Evolutionary conservation across 2,329 filamentous ascomycete species (phyloP).

Genomic region (Akanthomyces dipterigenus): DNA sequence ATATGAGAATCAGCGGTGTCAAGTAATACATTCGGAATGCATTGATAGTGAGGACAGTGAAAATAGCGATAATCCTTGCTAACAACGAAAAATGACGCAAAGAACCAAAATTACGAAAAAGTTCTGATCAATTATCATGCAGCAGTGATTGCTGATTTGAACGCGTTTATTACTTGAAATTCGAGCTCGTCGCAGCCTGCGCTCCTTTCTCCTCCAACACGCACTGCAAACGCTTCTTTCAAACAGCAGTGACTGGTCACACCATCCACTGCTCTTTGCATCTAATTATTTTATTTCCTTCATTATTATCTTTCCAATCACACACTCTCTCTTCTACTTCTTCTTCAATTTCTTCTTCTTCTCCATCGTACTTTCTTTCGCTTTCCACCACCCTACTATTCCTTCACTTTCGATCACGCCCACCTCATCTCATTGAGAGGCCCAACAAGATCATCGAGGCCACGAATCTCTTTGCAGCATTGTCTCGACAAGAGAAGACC

Average conservation of each 20-base stretch:
- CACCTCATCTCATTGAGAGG: not conserved
- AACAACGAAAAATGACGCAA: no score
- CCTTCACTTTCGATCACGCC: not conserved
- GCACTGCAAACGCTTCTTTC: not conserved
- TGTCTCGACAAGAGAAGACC: no score
- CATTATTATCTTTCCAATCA: not conserved
- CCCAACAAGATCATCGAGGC: not conserved
- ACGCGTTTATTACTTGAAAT: not conserved
- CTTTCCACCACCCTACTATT: not conserved
- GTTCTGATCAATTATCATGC: not conserved
- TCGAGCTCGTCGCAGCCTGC: not conserved
- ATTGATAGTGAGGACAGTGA: no score
- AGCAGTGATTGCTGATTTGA: not conserved
- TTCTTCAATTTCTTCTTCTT: not conserved
- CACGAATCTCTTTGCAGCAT: not conserved
- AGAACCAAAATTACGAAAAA: no score
- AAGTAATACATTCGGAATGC: not conserved
- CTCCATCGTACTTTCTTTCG: not conserved
- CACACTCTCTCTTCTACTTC: not conserved
- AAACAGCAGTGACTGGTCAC: not conserved
- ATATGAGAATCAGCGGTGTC: not conserved
- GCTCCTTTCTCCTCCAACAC: not conserved
- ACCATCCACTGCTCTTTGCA: not conserved
- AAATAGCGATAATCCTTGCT: no score
- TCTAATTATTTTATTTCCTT: not conserved